Base-by-base conservation (phyloP, 139 green algal genomes). In the Pseudopediastrum boryanum region DNA sequence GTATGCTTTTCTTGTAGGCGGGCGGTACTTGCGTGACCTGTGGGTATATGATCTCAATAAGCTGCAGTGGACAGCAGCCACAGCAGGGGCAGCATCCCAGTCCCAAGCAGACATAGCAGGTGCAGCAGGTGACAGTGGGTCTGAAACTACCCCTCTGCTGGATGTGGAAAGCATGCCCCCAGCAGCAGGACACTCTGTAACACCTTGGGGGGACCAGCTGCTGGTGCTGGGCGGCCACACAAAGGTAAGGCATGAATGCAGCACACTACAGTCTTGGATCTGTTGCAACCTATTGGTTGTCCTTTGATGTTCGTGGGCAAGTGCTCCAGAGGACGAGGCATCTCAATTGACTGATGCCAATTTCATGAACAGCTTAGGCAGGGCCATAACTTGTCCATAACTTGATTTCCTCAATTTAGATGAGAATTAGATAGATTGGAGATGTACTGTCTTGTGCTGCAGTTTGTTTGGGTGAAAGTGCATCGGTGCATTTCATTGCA, bases 11-110 rank as follows among this genome's bases (percentile, higher is more conserved):
- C 8, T 68, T 62, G 43, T 85, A 94, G 92, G 88, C 31, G 95
- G 95, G 2, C 85, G 95, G 3, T 98, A 97, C 79, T 75, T 98
- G 38, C 84, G 69, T 13, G 95, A 98, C 79, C 73, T 94, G 39
- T 97, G 93, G 95, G 39, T 83, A 16, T 86, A 98, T 63, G 88
- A 98, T 71, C 78, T 97, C 43, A 71, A 87, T 46, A 90, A 44
- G 13, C 77, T 96, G 13, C 67, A 83, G 5, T 98, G 95, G 95
- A 79, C 75, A 31, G 76, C 71, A 3, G n/a, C 65, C 21, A 41
- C 41, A n/a, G n/a, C 66, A 33, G 51, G 48, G 21, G 68, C 21
- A 25, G 41, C 13, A 36, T 61, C 54, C n/a, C 42, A 9, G 2
- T 21, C 29, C 61, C 25, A 27, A 35, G 39, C 63, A 41, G n/a